Conservation (phyloP, 2,329 filamentous ascomycete genomes). For the Ascomycota sp. region DNA sequence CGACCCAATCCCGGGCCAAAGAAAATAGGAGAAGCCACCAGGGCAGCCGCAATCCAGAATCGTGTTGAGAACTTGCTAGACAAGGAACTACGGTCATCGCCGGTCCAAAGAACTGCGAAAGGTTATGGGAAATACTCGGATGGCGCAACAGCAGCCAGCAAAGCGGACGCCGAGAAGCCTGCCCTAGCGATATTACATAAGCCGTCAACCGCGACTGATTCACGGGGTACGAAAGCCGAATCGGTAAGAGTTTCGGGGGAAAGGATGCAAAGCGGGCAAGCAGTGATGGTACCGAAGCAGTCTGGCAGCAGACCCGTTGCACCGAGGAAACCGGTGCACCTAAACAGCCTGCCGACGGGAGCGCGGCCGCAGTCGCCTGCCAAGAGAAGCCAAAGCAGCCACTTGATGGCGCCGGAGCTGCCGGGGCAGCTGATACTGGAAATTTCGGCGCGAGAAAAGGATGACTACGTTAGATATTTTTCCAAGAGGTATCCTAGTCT, state of each 20-base stretch:
- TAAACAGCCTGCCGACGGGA: conserved; percentile 33
- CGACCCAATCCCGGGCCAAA: conserved; percentile 25
- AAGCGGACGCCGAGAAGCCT: conserved; percentile 18
- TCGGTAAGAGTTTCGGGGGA: conserved; percentile 1
- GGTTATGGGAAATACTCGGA: conserved; percentile 81
- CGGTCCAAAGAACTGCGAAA: conserved; percentile 51
- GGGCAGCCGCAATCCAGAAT: conserved; percentile 75
- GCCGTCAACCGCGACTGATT: conserved; percentile 18
- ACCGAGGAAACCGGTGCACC: conserved; percentile 40
- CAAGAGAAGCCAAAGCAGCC: conserved; percentile 18
- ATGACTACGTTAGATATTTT: conserved; percentile 52
- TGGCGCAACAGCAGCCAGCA: conserved; percentile 15
- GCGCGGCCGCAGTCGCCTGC: conserved; percentile 22
- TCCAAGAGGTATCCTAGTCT: conserved; percentile 74
- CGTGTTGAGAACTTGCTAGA: conserved; percentile 71
- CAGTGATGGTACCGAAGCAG: conserved; percentile 7
- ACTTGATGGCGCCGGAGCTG: conserved; percentile 23
- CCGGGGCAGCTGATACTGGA: conserved; percentile 28
- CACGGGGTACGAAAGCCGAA: conserved; percentile 7
- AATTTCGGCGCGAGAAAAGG: conserved; percentile 36
- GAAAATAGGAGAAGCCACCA: conserved; percentile 36
- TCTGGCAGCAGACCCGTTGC: conserved; percentile 25
- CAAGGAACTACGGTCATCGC: conserved; percentile 44
- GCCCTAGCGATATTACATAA: conserved; percentile 30
- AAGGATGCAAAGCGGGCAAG: conserved; percentile 7